Conservation (phyloP, 2,329 filamentous ascomycete genomes). For the Akanthomyces dipterigenus region DNA sequence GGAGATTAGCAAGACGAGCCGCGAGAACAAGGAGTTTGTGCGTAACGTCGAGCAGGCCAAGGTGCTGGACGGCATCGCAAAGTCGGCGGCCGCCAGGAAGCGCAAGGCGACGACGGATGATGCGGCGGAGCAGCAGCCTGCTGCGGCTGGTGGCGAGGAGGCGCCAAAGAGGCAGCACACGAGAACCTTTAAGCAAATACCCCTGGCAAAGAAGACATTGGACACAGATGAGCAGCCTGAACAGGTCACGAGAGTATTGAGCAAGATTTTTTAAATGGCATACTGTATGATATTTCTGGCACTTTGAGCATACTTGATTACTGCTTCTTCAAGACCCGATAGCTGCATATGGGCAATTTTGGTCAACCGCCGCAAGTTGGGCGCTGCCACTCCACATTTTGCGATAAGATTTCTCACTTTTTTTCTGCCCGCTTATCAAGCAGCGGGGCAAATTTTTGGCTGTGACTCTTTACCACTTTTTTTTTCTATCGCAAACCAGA, state of each 20-base stretch:
- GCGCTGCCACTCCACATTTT: constrained; percentile 9
- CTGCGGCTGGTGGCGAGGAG: constrained; percentile 14
- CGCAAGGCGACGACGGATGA: constrained; percentile 32
- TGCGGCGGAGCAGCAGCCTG: constrained; percentile 17
- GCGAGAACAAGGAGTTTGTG: constrained; percentile 77
- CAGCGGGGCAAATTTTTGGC: constrained; percentile 28
- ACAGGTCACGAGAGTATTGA: constrained; percentile 52
- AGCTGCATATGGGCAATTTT: constrained; percentile 5
- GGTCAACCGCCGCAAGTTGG: neutral
- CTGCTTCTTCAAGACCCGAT: neutral
- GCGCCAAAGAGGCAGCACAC: constrained; percentile 19
- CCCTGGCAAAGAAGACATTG: constrained; percentile 46
- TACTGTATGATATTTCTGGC: constrained; percentile 9
- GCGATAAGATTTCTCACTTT: constrained; percentile 21
- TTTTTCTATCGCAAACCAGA: constrained; percentile 15
- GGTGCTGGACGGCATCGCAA: constrained; percentile 68
- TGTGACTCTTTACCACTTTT: constrained; percentile 15
- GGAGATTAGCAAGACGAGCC: constrained; percentile 67
- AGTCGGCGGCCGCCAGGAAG: constrained; percentile 29
- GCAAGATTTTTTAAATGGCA: constrained; percentile 52
- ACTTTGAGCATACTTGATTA: neutral
- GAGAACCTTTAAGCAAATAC: constrained; percentile 60
- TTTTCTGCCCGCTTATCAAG: constrained; percentile 28
- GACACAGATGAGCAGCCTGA: constrained; percentile 42
- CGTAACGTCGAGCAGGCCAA: constrained; percentile 73